Base-by-base conservation (phyloP, 345 rosid genomes). In the Ricinus communis region DNA sequence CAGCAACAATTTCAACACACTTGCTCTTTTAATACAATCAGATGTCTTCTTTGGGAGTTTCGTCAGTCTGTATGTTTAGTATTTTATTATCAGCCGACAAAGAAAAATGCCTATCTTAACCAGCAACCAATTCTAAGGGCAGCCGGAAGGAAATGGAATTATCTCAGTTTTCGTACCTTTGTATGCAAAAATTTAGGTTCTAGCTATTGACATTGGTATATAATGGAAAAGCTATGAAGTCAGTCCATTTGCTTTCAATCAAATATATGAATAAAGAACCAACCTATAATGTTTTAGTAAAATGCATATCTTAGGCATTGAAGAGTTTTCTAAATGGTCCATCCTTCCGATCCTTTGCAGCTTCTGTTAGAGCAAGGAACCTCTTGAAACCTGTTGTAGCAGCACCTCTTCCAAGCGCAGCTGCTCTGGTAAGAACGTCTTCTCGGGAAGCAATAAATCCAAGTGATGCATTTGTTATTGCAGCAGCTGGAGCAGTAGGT, bases 361-460 rank as follows among this genome's bases (percentile, higher is more conserved):
- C 99, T 88, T 95, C 99, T 0, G 98, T 95, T 61, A 95, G 88
- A 74, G 99, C 99, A 71, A 95, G 93, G 85, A 95, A 95, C 87
- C 97, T 86, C 85, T 92, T 95, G 84, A 92, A 92, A 54, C 99
- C 99, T 12, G 99, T 92, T 15, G 88, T 92, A 50, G 99, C 99
- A 11, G 99, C 99, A 41, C 99, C 99, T 40, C 98, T 87, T 25
- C 99, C 98, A 9, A 95, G 98, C 3, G 98, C 98, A 12, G 98
- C 98, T 15, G 99, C 99, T 81, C 99, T 82, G 15, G 96, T 86
- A 40, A 95, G 86, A 69, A 95, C 99, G 60, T 90, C 99, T 80
- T 92, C 98, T 25, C 98, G 80, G 16, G 97, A 90, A 47, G 99
- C 89, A 41, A 87, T 85, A 62, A 92, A 83, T 51, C 98, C 91